Evolutionary conservation across 2,329 filamentous ascomycete genomes (phyloP).

Genomic region (Fonsecaea multimorphosa): DNA sequence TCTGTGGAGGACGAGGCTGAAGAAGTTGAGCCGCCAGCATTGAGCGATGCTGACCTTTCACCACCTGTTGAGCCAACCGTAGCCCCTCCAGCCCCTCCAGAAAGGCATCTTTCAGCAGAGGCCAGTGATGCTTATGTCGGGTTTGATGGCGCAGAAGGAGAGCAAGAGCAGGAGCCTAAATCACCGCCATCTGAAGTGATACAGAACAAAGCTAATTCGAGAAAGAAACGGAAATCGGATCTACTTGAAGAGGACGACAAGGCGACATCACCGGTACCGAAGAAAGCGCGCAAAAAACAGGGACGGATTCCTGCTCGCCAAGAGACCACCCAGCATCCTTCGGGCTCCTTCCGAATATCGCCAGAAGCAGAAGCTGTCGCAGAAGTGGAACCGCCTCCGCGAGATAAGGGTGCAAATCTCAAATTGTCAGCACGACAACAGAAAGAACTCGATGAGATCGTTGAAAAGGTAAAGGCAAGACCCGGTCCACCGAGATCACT

Average conservation of each 20-base stretch:
- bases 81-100: not conserved
- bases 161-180: slow-evolving; percentile 26
- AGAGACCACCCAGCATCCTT: not conserved
- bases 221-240: slow-evolving; percentile 39
- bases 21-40: slow-evolving; percentile 6
- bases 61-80: slow-evolving; percentile 28
- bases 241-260: slow-evolving; percentile 32
- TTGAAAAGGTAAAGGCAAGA: slow-evolving; percentile 52
- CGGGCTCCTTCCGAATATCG: slow-evolving; percentile 42
- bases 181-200: slow-evolving; percentile 13
- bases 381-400: slow-evolving; percentile 40
- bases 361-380: slow-evolving; percentile 41
- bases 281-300: slow-evolving; percentile 31
- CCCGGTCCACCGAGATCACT: slow-evolving; percentile 57
- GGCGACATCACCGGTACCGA: slow-evolving; percentile 37
- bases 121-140: slow-evolving; percentile 21
- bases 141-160: slow-evolving; percentile 36
- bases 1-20: slow-evolving; percentile 20
- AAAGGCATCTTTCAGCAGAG: slow-evolving; percentile 27
- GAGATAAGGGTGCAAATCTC: slow-evolving; percentile 39
- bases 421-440: slow-evolving; percentile 43
- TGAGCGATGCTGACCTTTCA: slow-evolving; percentile 7
- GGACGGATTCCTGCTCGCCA: slow-evolving; percentile 23
- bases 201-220: slow-evolving; percentile 37
- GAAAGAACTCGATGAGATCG: slow-evolving; percentile 49